Percentiles rank a stretch among this genome's conserved stretches.
Conservation (phyloP, 2,329 filamentous ascomycete species). For the Colletotrichum musae region DNA sequence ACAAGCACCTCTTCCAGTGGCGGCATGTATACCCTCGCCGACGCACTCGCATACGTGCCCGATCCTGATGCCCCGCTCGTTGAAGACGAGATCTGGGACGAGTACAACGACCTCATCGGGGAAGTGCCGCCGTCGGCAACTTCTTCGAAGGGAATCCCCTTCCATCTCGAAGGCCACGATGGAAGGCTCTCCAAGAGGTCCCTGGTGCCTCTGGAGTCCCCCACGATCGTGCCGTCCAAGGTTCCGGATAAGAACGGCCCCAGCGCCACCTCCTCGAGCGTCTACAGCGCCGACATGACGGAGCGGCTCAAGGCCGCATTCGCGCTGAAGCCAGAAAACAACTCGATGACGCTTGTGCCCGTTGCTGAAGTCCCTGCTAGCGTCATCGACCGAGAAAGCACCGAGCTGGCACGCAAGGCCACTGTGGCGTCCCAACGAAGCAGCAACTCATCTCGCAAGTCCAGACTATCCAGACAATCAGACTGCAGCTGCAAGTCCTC, state of each 20-base stretch:
- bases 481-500: constrained; percentile 62
- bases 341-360: constrained; percentile 60
- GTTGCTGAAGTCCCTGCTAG: constrained; percentile 54
- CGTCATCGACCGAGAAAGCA: constrained; percentile 47
- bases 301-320: constrained; percentile 67
- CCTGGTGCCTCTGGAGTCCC: constrained; percentile 61
- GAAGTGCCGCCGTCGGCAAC: constrained; percentile 69
- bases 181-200: constrained; percentile 53
- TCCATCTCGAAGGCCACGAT: constrained; percentile 68
- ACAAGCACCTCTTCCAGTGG: constrained; percentile 66
- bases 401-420: constrained; percentile 37
- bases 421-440: constrained; percentile 44
- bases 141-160: constrained; percentile 70
- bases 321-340: constrained; percentile 49
- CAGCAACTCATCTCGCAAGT: constrained; percentile 51
- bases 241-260: constrained; percentile 23
- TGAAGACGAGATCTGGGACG: constrained; percentile 94
- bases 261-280: constrained; percentile 61
- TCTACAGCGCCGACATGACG: constrained; percentile 69
- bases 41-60: constrained; percentile 77
- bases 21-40: constrained; percentile 70
- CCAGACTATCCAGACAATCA: constrained; percentile 57
- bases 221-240: constrained; percentile 54
- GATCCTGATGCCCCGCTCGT: constrained; percentile 72
- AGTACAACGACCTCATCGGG: constrained; percentile 91